Evolutionary conservation across 2,329 filamentous ascomycete genomes (phyloP).

Genomic region (Cucurbitaria berberidis): DNA sequence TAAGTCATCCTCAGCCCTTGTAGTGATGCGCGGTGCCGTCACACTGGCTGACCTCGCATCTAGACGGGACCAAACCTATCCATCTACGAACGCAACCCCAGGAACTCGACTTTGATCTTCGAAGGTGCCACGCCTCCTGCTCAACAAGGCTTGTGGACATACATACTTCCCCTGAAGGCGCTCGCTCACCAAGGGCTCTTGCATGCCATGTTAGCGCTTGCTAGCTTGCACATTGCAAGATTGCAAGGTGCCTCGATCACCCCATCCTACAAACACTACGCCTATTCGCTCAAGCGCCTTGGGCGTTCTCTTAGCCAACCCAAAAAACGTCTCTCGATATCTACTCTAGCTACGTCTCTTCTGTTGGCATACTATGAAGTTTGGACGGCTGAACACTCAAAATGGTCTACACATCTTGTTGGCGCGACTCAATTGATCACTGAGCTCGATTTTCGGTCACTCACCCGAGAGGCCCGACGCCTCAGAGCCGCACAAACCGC

Average conservation of each 20-base stretch:
- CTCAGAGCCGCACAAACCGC: constrained; percentile 61
- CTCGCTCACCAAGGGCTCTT: constrained; percentile 85
- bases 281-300: constrained; percentile 79
- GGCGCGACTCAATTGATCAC: constrained; percentile 82
- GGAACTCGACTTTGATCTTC: constrained; percentile 73
- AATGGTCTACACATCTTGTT: constrained; percentile 92
- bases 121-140: constrained; percentile 49
- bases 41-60: constrained; percentile 8
- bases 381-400: constrained; percentile 90
- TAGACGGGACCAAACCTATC: constrained; percentile 81
- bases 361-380: constrained; percentile 92
- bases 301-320: constrained; percentile 76
- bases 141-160: constrained; percentile 62
- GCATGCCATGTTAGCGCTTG: constrained; percentile 87
- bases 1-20: constrained; percentile 11
- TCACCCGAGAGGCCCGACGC: constrained; percentile 73
- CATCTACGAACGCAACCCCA: constrained; percentile 81
- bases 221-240: constrained; percentile 85
- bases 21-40: neutral
- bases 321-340: constrained; percentile 72
- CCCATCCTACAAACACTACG: constrained; percentile 89
- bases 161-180: constrained; percentile 80
- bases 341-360: constrained; percentile 86
- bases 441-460: constrained; percentile 78
- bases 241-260: constrained; percentile 76